A percentile compares a stretch with the other conserved stretches of the same genome.
Conservation (phyloP, 345 rosid genomes). For the Hibiscus tridactylites region DNA sequence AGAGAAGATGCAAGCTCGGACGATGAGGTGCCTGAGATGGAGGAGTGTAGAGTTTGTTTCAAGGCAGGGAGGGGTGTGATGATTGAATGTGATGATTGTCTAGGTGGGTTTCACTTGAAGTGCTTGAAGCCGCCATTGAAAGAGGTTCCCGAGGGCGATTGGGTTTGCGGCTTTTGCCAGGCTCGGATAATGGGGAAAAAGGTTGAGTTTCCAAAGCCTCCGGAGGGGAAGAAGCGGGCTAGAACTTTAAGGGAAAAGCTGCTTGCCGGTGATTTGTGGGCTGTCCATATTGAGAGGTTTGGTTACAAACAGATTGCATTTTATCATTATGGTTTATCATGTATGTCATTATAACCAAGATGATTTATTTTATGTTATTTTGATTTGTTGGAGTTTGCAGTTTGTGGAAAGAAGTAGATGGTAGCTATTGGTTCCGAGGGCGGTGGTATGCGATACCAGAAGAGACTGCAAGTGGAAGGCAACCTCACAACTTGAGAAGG, state of each 20-base stretch:
- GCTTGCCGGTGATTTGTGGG: conserved; percentile 79
- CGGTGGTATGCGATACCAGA: conserved; percentile 86
- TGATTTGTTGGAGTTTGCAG: conserved; percentile 26
- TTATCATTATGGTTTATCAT: background rate
- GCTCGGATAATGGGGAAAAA: conserved; percentile 41
- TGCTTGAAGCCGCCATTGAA: conserved; percentile 76
- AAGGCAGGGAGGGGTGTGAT: conserved; percentile 48
- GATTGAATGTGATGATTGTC: conserved; percentile 88
- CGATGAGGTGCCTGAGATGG: conserved; percentile 57
- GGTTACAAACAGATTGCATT: background rate
- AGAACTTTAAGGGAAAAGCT: conserved; percentile 88
- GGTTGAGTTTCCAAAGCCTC: conserved; percentile 45
- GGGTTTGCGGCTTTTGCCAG: conserved; percentile 69
- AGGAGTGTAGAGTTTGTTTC: conserved; percentile 80
- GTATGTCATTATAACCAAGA: background rate
- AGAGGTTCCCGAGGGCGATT: conserved; percentile 79
- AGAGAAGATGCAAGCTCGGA: conserved; percentile 56
- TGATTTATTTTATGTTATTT: background rate
- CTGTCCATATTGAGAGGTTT: conserved; percentile 69
- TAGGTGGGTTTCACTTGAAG: conserved; percentile 84
- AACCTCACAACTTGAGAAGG: conserved; percentile 66
- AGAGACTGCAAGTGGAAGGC: conserved; percentile 81
- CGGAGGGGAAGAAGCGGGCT: conserved; percentile 42
- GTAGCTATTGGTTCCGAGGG: conserved; percentile 63
- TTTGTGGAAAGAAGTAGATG: conserved; percentile 68